Percentiles rank a stretch among this genome's conserved stretches.
These are phyloP conservation scores for Solanum chiquidenum DNA, from an alignment of 257 asterid species.

Conservation along the genomic window DNA sequence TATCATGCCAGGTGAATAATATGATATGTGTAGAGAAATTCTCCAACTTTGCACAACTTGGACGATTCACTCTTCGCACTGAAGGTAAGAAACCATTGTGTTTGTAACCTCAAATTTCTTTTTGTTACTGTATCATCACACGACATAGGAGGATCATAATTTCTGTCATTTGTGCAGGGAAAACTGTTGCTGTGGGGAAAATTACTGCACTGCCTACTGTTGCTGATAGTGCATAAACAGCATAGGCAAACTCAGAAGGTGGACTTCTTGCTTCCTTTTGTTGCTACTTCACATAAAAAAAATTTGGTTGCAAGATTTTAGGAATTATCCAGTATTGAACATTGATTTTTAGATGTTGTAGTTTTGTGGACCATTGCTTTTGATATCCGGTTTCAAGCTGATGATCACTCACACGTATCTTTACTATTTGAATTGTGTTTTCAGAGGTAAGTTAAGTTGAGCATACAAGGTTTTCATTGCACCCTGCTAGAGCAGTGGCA, in stretches of 20 bases:
- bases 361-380: not conserved
- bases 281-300: not conserved
- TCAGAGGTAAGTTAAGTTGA: not conserved
- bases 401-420: not conserved
- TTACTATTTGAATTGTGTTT: not conserved
- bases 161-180: slow-evolving; percentile 32
- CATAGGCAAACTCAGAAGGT: not conserved
- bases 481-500: not conserved
- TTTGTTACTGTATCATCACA: not conserved
- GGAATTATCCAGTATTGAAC: not conserved
- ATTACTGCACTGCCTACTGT: slow-evolving; percentile 19
- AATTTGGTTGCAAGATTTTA: not conserved
- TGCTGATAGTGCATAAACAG: slow-evolving; percentile 5
- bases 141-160: not conserved
- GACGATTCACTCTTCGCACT: slow-evolving; percentile 92
- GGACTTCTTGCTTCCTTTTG: not conserved
- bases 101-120: not conserved
- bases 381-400: not conserved
- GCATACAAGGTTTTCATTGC: not conserved
- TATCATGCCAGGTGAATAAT: slow-evolving; percentile 50
- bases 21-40: slow-evolving; percentile 77
- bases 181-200: slow-evolving; percentile 37
- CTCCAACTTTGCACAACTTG: slow-evolving; percentile 69
- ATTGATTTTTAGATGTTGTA: not conserved
- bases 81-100: slow-evolving; percentile 47